phyloP scores from a whole-genome alignment of 2,329 filamentous ascomycete species.

The Alternaria postmessia region DNA sequence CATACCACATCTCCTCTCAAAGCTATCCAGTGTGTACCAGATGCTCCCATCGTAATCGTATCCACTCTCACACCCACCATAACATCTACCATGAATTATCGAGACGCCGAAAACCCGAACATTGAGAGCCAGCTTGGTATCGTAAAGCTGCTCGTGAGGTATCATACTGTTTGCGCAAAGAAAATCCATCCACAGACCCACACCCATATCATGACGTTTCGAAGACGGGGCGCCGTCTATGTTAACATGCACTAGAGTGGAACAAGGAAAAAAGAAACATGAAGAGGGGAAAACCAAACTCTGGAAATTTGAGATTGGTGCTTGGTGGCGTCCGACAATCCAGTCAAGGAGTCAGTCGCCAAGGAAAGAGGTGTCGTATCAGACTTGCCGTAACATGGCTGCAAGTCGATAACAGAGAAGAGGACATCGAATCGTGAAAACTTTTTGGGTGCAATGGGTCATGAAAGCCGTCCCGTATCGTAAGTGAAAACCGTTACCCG shows the following conservation, averaged over 20 bases:
- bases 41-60: conserved; percentile 23
- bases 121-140: conserved; percentile 28
- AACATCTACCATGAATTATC: conserved; percentile 14
- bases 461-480: conserved; percentile 43
- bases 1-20: background rate
- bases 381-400: conserved; percentile 14
- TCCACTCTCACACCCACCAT: conserved; percentile 27
- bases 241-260: conserved; percentile 32
- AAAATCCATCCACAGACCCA: conserved; percentile 27
- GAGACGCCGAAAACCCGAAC: conserved; percentile 24
- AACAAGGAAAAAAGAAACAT: conserved; percentile 36
- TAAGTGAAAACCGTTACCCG: conserved; percentile 39
- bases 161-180: conserved; percentile 39
- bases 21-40: conserved; percentile 29
- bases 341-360: conserved; percentile 42
- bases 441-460: conserved; percentile 48
- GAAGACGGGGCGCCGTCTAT: conserved; percentile 46
- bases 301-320: conserved; percentile 21
- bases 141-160: conserved; percentile 34
- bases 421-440: conserved; percentile 40
- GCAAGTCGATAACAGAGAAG: conserved; percentile 19
- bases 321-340: conserved; percentile 25
- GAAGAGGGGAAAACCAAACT: conserved; percentile 22
- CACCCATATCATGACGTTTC: conserved; percentile 34
- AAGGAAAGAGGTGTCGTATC: conserved; percentile 23